Evolutionary conservation across 139 green algal genomes (phyloP), one percentile per base, ranked within the genome.

Genomic region (Chlorella sp.): DNA sequence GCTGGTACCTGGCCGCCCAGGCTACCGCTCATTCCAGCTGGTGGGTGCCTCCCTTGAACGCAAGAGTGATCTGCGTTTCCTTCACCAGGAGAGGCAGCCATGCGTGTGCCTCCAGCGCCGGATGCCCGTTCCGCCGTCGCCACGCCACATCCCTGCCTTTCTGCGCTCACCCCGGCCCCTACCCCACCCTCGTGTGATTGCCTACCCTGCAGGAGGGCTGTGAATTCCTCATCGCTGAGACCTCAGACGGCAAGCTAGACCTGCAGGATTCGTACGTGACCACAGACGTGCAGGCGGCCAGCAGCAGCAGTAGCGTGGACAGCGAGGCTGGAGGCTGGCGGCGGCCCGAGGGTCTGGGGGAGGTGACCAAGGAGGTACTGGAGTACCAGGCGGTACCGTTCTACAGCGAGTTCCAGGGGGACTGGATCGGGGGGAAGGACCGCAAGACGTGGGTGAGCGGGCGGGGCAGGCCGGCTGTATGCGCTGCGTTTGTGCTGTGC

Each of bases 11-110:
- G 48, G 64, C n/a, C 85, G 85, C 15, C 69, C 81, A 53, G 87
- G 87, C 36, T 90, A 90, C 64, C 78, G 87, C 3, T 87, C 61
- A 7, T 90, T 86, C 40, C 37, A 82, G 40, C 66, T 90, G 78
- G 87, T 89, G 85, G 4, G 85, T 85, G 78, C 28, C 19, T 26
- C 22, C 2, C 14, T 48, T 28, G 75, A 37, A 40, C 9, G 2
- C 15, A 2, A 30, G 75, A 12, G 3, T 1, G 69, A 28, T 77
- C 28, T 30, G 26, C 28, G 37, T 77, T 28, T 1, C 4, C 12
- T 77, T 21, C 69, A 77, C 3, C 32, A 3, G 64, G 22, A 14
- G 64, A 26, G 64, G 22, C 64, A 71, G 64, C 16, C 64, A 26
- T 28, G 64, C 64, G 24, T 28, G 64, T 26, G 21, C 21, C 64